These are phyloP conservation scores for Aspergillus diversus DNA, from an alignment of 495 filamentous ascomycete genomes.

Conservation along the genomic window DNA sequence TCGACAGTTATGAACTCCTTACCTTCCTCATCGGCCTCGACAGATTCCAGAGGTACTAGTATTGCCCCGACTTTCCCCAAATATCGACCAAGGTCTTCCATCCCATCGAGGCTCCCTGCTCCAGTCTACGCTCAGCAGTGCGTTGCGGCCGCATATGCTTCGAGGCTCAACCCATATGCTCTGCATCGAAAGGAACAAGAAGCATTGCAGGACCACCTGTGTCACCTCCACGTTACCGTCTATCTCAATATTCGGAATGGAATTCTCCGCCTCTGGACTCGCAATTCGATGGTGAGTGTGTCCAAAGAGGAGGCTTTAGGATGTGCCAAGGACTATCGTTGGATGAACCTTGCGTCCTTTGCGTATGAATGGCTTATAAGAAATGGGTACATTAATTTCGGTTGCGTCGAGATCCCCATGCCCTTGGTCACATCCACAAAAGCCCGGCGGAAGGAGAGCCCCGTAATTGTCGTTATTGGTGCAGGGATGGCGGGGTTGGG, in stretches of 20 bases:
- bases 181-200: slow-evolving; percentile 85
- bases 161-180: slow-evolving; percentile 85
- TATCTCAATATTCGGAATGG: slow-evolving; percentile 97
- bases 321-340: slow-evolving; percentile 87
- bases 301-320: slow-evolving; percentile 87
- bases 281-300: slow-evolving; percentile 87
- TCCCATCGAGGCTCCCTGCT: slow-evolving; percentile 72
- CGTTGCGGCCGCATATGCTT: slow-evolving; percentile 83
- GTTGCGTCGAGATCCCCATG: slow-evolving; percentile 73
- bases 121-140: slow-evolving; percentile 85
- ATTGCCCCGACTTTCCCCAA: slow-evolving; percentile 32
- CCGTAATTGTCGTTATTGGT: slow-evolving; percentile 84
- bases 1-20: slow-evolving; percentile 25
- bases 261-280: slow-evolving; percentile 86
- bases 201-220: slow-evolving; percentile 78
- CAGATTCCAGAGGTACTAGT: slow-evolving; percentile 15
- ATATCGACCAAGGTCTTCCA: slow-evolving; percentile 71
- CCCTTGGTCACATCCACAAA: slow-evolving; percentile 42
- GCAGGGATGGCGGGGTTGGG: slow-evolving; percentile 92
- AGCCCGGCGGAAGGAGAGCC: slow-evolving; percentile 52
- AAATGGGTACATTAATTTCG: slow-evolving; percentile 95
- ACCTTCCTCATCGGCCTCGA: slow-evolving; percentile 23
- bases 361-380: slow-evolving; percentile 92
- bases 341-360: slow-evolving; percentile 85
- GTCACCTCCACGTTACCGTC: slow-evolving; percentile 86